Base-by-base conservation (phyloP, 805 yeast genomes). In the Spathaspora passalidarum region DNA sequence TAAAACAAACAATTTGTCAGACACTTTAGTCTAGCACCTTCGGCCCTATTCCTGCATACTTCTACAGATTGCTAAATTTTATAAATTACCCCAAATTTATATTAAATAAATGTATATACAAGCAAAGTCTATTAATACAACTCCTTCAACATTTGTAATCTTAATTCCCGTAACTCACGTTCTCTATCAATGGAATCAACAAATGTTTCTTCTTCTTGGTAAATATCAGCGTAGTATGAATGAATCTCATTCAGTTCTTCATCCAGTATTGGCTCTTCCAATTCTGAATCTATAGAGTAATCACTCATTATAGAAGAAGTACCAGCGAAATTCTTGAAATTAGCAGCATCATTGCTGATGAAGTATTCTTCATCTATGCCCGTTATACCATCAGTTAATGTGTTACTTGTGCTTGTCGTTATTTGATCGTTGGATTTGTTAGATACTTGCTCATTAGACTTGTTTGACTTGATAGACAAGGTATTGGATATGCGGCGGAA, bases 141-240 rank as follows among this genome's bases (percentile, higher is more conserved):
- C 44, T 71, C 73, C 40, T 56, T 57, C 49, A 68, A 51, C 44
- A 71, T 62, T 48, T 69, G 73, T 45, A 63, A 55, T 38, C 76
- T 59, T 38, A 71, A 61, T 55, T 71, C 73, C 22, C 58, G 50
- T 47, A 72, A 58, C 50, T 71, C 75, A 42, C 52, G 51, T 40
- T 69, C 73, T 47, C 60, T 61, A 32, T 62, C 63, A 19, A n/a
- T 18, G 10, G 36, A 16, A 25, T 18, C 32, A 17, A n/a, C 10
- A 11, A 22, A 37, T 14, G 17, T 19, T 5, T 34, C 23, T 13
- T 34, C 26, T 16, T 40, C 23, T 18, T 41, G 9, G 9, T 37
- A 32, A 8, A 26, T 23, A n/a, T 20, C 10, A 34, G 35, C 41
- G 20, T 41, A 39, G 23, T 32, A 23, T 19, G 40, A 32, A 38